These are phyloP conservation scores for Mucor irregularis DNA, from an alignment of 371 early-diverging fungal species.

Conservation along the genomic window DNA sequence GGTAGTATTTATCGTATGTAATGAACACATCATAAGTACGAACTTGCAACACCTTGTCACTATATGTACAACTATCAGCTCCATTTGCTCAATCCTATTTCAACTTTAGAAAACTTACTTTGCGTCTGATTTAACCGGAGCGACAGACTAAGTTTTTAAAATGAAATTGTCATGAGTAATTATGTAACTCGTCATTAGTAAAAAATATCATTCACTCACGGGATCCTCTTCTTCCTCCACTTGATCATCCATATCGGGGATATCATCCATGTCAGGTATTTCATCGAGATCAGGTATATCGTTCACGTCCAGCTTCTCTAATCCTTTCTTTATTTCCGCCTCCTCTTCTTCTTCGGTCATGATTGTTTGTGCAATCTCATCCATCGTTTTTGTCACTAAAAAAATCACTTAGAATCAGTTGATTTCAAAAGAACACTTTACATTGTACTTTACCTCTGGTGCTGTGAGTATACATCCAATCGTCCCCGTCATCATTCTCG, in stretches of 20 bases:
- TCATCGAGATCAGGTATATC: constrained; percentile 79
- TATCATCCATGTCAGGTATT: constrained; percentile 94
- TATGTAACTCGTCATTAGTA: too few relatives aligned
- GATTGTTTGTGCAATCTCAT: constrained; percentile 69
- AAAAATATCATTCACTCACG: constrained; percentile 5
- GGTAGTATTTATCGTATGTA: constrained; percentile 98
- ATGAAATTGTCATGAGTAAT: neutral
- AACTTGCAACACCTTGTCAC: constrained; percentile 89
- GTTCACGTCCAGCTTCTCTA: constrained; percentile 40
- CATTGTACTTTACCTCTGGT: constrained; percentile 22
- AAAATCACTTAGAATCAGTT: neutral
- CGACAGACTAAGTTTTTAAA: constrained; percentile 9
- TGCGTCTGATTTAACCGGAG: neutral
- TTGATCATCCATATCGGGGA: constrained; percentile 55
- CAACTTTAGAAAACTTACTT: too few relatives aligned
- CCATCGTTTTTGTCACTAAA: constrained; percentile 51
- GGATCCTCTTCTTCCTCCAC: constrained; percentile 64
- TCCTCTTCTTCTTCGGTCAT: constrained; percentile 60
- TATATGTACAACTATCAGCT: constrained; percentile 14
- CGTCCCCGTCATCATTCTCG: constrained; percentile 60
- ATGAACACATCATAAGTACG: constrained; percentile 97
- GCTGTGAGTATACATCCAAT: constrained; percentile 87
- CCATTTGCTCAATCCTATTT: too few relatives aligned
- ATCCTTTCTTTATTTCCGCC: constrained; percentile 26
- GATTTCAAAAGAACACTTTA: constrained; percentile 10